Evolutionary conservation across 2,329 filamentous ascomycete species (phyloP).

Genomic region (Dissoconium aciculare): DNA sequence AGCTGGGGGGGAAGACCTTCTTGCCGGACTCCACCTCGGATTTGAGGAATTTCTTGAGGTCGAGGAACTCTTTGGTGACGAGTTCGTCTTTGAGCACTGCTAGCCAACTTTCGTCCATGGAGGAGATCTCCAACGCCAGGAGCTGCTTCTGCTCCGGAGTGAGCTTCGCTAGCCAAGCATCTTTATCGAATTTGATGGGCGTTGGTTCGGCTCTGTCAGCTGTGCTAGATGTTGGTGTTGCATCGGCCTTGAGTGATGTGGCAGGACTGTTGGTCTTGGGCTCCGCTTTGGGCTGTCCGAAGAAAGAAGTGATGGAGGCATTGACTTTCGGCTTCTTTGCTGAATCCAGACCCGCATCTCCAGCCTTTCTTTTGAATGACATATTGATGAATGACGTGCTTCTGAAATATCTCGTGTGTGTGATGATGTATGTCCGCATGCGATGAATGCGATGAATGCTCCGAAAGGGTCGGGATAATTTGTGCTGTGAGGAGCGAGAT

Average conservation of each 20-base stretch:
- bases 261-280: slow-evolving; percentile 12
- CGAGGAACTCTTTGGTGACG: slow-evolving; percentile 61
- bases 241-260: slow-evolving; percentile 20
- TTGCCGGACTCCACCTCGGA: slow-evolving; percentile 57
- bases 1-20: slow-evolving; percentile 72
- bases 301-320: slow-evolving; percentile 78
- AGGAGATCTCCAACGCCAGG: slow-evolving; percentile 79
- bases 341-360: slow-evolving; percentile 28
- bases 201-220: slow-evolving; percentile 15
- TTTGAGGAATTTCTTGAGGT: slow-evolving; percentile 75
- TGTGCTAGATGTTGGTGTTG: slow-evolving; percentile 17
- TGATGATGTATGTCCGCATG: too few relatives aligned
- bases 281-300: slow-evolving; percentile 49
- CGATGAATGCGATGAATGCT: too few relatives aligned
- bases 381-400: slow-evolving; percentile 20
- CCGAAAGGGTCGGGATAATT: too few relatives aligned
- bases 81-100: slow-evolving; percentile 78
- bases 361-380: slow-evolving; percentile 39
- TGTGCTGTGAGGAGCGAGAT: too few relatives aligned
- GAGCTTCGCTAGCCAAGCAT: slow-evolving; percentile 70
- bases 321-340: slow-evolving; percentile 44
- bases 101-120: slow-evolving; percentile 82
- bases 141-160: slow-evolving; percentile 68
- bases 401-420: too few relatives aligned
- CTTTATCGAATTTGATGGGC: slow-evolving; percentile 60